Conservation (phyloP, 2,329 filamentous ascomycete genomes). For the Gyromitra esculenta region DNA sequence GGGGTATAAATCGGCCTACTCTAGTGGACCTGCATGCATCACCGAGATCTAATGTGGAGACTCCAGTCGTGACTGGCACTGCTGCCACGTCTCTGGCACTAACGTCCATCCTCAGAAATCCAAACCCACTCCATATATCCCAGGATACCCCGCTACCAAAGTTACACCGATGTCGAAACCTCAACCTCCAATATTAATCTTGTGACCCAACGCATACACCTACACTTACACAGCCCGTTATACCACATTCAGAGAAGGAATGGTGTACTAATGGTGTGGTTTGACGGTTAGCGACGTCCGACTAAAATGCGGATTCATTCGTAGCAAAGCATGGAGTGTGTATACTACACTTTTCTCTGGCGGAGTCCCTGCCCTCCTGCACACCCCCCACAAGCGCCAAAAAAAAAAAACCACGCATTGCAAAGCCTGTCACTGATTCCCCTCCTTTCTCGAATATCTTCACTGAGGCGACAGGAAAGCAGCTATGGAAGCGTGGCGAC, state of each 20-base stretch:
- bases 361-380: conserved; percentile 39
- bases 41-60: conserved; percentile 43
- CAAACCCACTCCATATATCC: conserved; percentile 48
- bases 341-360: conserved; percentile 41
- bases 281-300: conserved; percentile 53
- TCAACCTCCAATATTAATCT: conserved; percentile 50
- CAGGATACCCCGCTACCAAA: conserved; percentile 52
- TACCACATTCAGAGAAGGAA: conserved; percentile 43
- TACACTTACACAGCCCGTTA: conserved; percentile 35
- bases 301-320: conserved; percentile 45
- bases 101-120: conserved; percentile 26
- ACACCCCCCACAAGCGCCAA: conserved; percentile 47
- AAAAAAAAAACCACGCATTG: conserved; percentile 41
- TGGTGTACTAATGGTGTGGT: conserved; percentile 44
- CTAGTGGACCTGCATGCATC: conserved; percentile 44
- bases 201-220: conserved; percentile 50
- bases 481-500: conserved; percentile 50
- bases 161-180: conserved; percentile 49
- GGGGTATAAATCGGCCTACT: conserved; percentile 31
- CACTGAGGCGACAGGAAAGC: conserved; percentile 43
- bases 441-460: conserved; percentile 53
- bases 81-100: conserved; percentile 44
- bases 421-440: conserved; percentile 45
- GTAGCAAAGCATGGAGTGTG: conserved; percentile 43
- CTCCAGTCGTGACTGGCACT: conserved; percentile 36